Evolutionary conservation across 345 rosid genomes (phyloP).

Genomic region (Salix suchowensis): DNA sequence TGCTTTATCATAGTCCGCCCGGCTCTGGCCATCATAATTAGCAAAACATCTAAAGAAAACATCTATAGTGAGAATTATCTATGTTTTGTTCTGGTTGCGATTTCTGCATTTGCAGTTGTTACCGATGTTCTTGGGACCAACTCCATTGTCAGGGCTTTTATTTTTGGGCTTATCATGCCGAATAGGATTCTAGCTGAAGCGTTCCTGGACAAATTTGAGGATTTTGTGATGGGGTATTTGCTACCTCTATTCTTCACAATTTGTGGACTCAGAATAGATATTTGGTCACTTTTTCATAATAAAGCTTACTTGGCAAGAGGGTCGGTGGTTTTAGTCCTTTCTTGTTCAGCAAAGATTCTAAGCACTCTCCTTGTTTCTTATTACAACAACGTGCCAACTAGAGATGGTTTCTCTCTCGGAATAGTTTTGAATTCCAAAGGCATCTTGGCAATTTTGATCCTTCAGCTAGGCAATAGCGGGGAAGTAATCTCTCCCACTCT

Average conservation of each 20-base stretch:
- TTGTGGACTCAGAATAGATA: constrained; percentile 21
- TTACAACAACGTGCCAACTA: background rate
- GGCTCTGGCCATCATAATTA: constrained; percentile 10
- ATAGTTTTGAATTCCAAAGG: constrained; percentile 15
- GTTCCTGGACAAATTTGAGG: constrained; percentile 37
- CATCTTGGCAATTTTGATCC: constrained; percentile 27
- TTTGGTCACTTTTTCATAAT: constrained; percentile 2
- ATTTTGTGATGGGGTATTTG: constrained; percentile 31
- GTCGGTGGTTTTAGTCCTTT: background rate
- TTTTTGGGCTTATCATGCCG: constrained; percentile 49
- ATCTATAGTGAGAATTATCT: constrained; percentile 3
- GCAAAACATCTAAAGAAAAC: background rate
- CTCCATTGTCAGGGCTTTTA: constrained; percentile 43
- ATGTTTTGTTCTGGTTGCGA: constrained; percentile 16
- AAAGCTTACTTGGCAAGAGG: background rate
- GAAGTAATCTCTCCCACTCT: constrained; percentile 7
- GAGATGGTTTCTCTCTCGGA: constrained; percentile 21
- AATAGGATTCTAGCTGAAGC: constrained; percentile 23
- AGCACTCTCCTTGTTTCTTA: background rate
- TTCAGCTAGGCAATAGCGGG: constrained; percentile 31
- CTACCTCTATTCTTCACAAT: constrained; percentile 35
- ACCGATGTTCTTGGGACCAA: constrained; percentile 37
- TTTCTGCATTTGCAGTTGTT: constrained; percentile 26
- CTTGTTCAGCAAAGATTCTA: constrained; percentile 1
- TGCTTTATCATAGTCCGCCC: constrained; percentile 24